A percentile compares a stretch with the other conserved stretches of the same genome.
These are phyloP conservation scores for Pezicula rhizophila DNA, from an alignment of 2,329 filamentous ascomycete species.

Conservation along the genomic window DNA sequence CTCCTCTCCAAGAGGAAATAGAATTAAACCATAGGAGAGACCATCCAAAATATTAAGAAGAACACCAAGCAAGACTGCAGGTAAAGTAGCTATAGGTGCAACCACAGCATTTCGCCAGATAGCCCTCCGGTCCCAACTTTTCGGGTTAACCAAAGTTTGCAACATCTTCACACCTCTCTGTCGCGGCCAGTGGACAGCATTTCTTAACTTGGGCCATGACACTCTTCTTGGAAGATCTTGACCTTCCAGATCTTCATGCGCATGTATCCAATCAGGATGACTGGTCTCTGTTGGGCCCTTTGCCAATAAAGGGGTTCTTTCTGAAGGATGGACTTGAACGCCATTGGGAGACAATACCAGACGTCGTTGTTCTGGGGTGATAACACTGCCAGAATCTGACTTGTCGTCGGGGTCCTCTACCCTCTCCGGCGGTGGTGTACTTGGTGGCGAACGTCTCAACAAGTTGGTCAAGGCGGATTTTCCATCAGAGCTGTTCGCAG, in stretches of 20 bases:
- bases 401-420: conserved; percentile 3
- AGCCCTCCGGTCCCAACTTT: conserved; percentile 62
- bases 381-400: conserved; percentile 2
- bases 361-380: conserved; percentile 9
- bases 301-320: conserved; percentile 24
- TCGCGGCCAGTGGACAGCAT: conserved; percentile 15
- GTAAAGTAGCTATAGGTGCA: conserved; percentile 65
- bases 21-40: conserved; percentile 92
- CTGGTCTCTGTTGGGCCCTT: conserved; percentile 11
- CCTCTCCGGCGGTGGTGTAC: conserved; percentile 12
- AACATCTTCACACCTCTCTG: conserved; percentile 15
- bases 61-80: conserved; percentile 81
- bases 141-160: conserved; percentile 48
- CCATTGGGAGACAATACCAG: conserved; percentile 18
- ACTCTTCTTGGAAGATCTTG: conserved; percentile 13
- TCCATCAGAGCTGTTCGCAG: conserved; percentile 27
- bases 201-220: conserved; percentile 24
- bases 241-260: conserved; percentile 25
- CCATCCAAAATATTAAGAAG: conserved; percentile 92
- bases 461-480: conserved; percentile 44
- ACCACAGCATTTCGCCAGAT: conserved; percentile 61
- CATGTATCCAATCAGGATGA: conserved; percentile 24
- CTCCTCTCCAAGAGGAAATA: conserved; percentile 84
- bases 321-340: conserved; percentile 17
- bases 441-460: conserved; percentile 34